Base-by-base conservation (phyloP, 1,139 yeast species). In the Keqinozyma sinolaborantium region DNA sequence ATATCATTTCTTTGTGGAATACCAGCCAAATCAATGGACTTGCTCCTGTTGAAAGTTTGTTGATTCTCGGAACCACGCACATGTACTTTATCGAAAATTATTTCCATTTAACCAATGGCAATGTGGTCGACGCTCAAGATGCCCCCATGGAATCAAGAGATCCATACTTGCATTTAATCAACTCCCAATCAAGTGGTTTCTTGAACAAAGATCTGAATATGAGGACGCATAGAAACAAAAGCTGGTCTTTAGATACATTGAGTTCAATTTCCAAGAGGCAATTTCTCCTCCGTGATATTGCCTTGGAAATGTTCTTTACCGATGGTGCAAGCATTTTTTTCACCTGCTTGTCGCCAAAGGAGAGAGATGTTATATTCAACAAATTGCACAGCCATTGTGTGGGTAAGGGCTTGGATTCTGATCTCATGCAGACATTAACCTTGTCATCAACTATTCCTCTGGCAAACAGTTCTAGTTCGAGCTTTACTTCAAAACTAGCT, bases 261-360 rank as follows among this genome's bases (percentile, higher is more conserved):
- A 72, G 78, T 3, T 75, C 83, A 7, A 73, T 82, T 15, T 78
- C 86, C 3, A 83, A 81, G 44, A 60, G 95, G 30, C 87, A 83
- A 28, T 86, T 85, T 46, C 53, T 86, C 15, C 62, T 85, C 14
- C 59, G 95, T 34, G 94, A 85, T 52, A 83, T 82, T 32, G 95
- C 90, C 0, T 50, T 85, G 26, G 96, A 86, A 47, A 58, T 85
- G 51, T 79, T 84, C 43, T 83, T 84, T 52, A 70, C 70, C 19
- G 80, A 82, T 52, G 95, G 94, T 0, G 74, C 80, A 3, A 79
- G 84, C 42, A 66, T 79, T 23, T 56, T 83, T 35, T 61, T 80
- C 3, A 83, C 88, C 0, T 74, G 83, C 30, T 55, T 71, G 19
- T 62, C 69, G 16, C 59, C 66, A 2, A 62, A 56, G 26, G 70